Base-by-base conservation (phyloP, 2,329 filamentous ascomycete species). In the Zasmidium angulare region DNA sequence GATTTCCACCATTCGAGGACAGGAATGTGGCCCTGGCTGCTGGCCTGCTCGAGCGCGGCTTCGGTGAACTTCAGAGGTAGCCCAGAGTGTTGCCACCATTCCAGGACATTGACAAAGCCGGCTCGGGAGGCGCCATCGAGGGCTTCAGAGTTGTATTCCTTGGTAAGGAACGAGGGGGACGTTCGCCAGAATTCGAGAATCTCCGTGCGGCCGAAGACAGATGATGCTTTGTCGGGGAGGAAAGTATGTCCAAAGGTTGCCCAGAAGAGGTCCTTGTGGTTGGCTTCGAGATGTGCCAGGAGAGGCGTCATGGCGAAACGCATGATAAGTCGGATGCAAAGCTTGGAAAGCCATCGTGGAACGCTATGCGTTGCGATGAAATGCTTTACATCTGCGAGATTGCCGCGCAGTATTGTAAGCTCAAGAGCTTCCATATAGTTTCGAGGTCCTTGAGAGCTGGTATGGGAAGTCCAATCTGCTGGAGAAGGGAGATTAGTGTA, bases 1-100 rank as follows among this genome's bases (percentile, higher is more conserved):
- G 68, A 88, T 67, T 90, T 90, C 93, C 93, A 98, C 93, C 93
- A 98, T 68, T 96, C 89, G 1, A 98, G 82, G 0, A 97, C 91
- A 6, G 86, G 79, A n/a, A 96, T 81, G 65, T 95, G 89, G 7
- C 93, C 92, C 69, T 91, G 89, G 2, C 87, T 87, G 59, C 89
- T 93, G 26, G 93, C 93, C 69, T 93, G 89, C 75, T 97, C 93
- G 19, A 98, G 83, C 0, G 93, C 91, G 3, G 87, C 83, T 72
- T 96, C 91, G 11, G 90, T 96, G 75, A 95, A 96, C 66, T 90
- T 88, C 20, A 97, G 81, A 1, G 88, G 86, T 1, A 97, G 81
- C 0, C 89, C 89, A 0, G 89, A 91, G 21, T 88, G 83, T 72
- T 89, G 89, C 93, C 93, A 98, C 90, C 91, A 96, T 69, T 96